Percentiles rank a stretch among this genome's conserved stretches.
Evolutionary conservation across 1,139 yeast genomes (phyloP).

Genomic region (Candida frijolesensis): DNA sequence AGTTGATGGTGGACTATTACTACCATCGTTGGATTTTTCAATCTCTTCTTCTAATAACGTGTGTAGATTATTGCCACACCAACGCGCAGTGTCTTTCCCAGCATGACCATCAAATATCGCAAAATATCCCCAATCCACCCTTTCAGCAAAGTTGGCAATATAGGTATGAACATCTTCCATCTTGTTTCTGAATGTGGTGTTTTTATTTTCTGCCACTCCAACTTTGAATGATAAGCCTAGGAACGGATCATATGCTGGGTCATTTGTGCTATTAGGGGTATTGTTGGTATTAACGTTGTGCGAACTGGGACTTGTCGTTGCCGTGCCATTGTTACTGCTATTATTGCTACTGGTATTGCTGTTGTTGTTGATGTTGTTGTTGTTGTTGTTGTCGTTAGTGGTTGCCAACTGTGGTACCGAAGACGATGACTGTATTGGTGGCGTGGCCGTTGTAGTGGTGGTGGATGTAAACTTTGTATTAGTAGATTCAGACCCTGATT

Average conservation of each 20-base stretch:
- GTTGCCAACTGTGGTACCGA: conserved; percentile 1
- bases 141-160: conserved; percentile 87
- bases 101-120: conserved; percentile 98
- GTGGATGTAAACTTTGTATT: conserved; percentile 1
- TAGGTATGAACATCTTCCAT: conserved; percentile 98
- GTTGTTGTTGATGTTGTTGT: not conserved
- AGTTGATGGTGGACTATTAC: conserved; percentile 5
- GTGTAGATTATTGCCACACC: conserved; percentile 92
- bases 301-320: not conserved
- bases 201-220: conserved; percentile 89
- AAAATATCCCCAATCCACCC: conserved; percentile 92
- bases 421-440: conserved; percentile 7
- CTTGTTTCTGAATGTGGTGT: conserved; percentile 74
- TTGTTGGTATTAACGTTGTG: not conserved
- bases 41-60: conserved; percentile 60
- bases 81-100: conserved; percentile 88
- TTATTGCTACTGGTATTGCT: not conserved
- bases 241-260: conserved; percentile 34
- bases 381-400: not conserved
- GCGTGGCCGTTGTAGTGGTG: conserved; percentile 7
- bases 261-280: not conserved
- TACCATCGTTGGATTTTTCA: conserved; percentile 11
- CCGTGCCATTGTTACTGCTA: not conserved
- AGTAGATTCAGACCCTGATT: not conserved
- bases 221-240: conserved; percentile 67